Base-by-base conservation (phyloP, 768 basidiomycete species). In the Leucocoprinus birnbaumii region DNA sequence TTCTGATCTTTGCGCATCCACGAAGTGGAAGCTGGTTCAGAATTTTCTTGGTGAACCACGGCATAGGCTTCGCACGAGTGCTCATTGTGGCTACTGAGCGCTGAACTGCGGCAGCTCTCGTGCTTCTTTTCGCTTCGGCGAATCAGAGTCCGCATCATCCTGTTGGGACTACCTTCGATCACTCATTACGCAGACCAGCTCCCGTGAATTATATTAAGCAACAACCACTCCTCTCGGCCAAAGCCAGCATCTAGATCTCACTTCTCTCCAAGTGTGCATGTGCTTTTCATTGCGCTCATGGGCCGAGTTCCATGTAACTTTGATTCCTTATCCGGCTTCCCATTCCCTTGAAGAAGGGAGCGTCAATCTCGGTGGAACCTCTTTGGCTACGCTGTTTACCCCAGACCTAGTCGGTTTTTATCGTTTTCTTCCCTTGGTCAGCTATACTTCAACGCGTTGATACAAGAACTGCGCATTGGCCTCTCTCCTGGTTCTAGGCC, bases 241-340 rank as follows among this genome's bases (percentile, higher is more conserved):
- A n/a, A n/a, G n/a, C n/a, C n/a, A n/a, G n/a, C n/a, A 9, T 14
- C 11, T n/a, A 37, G 25, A 19, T 35, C 38, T n/a, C 38, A 10
- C 26, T 21, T 47, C 13, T 31, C n/a, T 38, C 38, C 38, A 38
- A 26, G n/a, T 37, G 14, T 21, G 38, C 45, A 54, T 46, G 35
- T 46, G 53, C 34, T 38, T 51, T 51, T 27, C 37, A 38, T 40
- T 26, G n/a, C 27, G 45, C 31, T 16, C 34, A 54, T n/a, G 46
- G 43, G 18, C 31, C 42, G 51, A 13, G 40, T 45, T 26, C 19
- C 53, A 55, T 48, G 34, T 38, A 47, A 48, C 45, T 48, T 26
- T 55, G 19, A 22, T 37, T 40, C 53, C 46, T 55, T 41, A 41
- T 41, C 24, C 19, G 26, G 45, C 26, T 18, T 7, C 18, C 18